Percentiles rank a stretch among this genome's conserved stretches.
phyloP scores from a whole-genome alignment of 768 basidiomycete species.

The Auriscalpium microsporum region DNA sequence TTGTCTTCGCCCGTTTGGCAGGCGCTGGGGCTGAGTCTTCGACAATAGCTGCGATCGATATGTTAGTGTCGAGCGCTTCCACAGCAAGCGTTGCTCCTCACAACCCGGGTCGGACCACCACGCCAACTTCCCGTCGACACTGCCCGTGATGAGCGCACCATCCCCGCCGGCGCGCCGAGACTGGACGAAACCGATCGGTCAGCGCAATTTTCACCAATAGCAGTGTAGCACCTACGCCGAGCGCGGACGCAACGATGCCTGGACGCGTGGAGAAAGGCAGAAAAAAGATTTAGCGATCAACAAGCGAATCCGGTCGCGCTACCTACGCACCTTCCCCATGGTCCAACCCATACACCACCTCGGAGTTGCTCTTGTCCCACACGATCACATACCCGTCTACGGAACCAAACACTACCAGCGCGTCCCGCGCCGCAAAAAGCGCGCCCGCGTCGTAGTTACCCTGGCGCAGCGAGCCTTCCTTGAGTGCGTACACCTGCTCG shows the following conservation, averaged over 20 bases:
- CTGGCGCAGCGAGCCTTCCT: constrained; percentile 28
- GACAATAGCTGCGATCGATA: background rate
- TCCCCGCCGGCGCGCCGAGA: background rate
- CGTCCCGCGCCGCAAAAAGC: constrained; percentile 43
- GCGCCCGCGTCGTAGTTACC: constrained; percentile 35
- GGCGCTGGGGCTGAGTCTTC: background rate
- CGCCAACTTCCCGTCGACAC: constrained; percentile 11
- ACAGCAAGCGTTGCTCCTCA: constrained; percentile 1
- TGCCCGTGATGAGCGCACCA: constrained; percentile 11
- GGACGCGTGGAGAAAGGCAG: background rate
- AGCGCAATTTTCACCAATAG: background rate
- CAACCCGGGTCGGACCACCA: constrained; percentile 12
- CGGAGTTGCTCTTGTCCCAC: constrained; percentile 51
- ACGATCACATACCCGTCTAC: constrained; percentile 47
- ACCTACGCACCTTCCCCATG: constrained; percentile 47
- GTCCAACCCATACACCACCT: constrained; percentile 49
- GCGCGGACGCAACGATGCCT: constrained; percentile 11
- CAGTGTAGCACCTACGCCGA: constrained; percentile 1
- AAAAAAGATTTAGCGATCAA: background rate
- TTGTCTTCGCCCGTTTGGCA: background rate
- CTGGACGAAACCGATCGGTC: background rate
- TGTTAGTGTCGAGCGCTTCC: too few relatives aligned
- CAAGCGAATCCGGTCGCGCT: background rate
- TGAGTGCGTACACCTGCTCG: constrained; percentile 42
- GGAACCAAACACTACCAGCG: constrained; percentile 48